Conservation (phyloP, 306 rosid genomes). For the Trifolium repens region DNA sequence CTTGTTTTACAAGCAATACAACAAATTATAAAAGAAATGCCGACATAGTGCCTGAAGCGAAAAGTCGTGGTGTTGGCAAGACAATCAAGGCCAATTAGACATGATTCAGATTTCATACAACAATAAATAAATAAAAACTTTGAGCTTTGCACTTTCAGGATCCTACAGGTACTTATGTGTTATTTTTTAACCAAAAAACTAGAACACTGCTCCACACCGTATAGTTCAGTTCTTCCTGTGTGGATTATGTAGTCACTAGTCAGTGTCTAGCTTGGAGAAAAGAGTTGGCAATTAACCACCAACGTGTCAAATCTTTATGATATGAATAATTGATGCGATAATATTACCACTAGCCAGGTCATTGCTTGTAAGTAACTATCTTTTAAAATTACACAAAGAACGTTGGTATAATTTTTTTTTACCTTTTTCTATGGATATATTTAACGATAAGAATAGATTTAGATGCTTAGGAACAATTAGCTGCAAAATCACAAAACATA, state of each 20-base stretch:
- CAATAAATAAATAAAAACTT: neutral
- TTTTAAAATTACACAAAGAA: constrained; percentile 26
- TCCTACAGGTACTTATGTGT: neutral
- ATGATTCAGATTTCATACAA: neutral
- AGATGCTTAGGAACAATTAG: constrained; percentile 18
- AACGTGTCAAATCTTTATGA: neutral
- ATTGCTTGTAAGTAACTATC: neutral
- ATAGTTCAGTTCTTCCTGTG: neutral
- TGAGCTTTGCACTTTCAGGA: neutral
- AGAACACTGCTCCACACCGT: neutral
- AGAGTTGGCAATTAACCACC: neutral
- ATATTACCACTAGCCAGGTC: neutral
- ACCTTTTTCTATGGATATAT: constrained; percentile 5
- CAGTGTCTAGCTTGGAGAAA: neutral
- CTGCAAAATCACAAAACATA: constrained; percentile 20
- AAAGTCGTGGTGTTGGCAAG: constrained; percentile 27
- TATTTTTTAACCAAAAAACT: neutral
- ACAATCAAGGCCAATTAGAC: constrained; percentile 28
- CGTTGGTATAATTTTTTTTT: too few relatives aligned
- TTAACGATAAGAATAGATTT: constrained; percentile 15
- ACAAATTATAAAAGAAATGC: constrained; percentile 23
- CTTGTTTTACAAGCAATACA: constrained; percentile 23
- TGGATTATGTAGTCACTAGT: neutral
- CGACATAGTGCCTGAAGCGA: neutral
- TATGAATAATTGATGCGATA: neutral